phyloP scores from a whole-genome alignment of 148 eudicot genomes.

The Arbutus unedo region DNA sequence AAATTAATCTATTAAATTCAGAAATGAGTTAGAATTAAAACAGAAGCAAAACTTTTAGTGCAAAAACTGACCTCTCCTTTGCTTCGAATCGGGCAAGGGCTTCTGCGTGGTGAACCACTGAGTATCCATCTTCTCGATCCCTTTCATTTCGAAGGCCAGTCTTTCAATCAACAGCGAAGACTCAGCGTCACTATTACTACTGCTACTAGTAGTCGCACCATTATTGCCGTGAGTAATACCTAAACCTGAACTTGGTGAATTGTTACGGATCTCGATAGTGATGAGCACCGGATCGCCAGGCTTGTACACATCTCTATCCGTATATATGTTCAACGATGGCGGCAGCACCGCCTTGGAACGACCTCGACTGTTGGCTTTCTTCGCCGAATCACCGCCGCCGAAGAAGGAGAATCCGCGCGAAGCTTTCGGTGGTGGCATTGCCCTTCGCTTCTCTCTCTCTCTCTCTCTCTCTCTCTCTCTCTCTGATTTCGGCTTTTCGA shows the following conservation, averaged over 20 bases:
- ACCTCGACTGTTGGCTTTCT: background rate
- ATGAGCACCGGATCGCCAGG: conserved; percentile 73
- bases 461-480: background rate
- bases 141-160: conserved; percentile 69
- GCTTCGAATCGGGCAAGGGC: conserved; percentile 44
- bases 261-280: conserved; percentile 55
- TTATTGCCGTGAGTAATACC: background rate
- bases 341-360: conserved; percentile 16
- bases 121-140: conserved; percentile 78
- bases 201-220: background rate
- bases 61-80: conserved; percentile 46
- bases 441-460: background rate
- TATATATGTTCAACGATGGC: conserved; percentile 49
- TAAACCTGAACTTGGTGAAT: background rate
- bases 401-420: conserved; percentile 62
- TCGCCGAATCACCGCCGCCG: conserved; percentile 33
- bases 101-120: conserved; percentile 81
- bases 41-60: too few relatives aligned
- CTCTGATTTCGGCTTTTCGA: background rate
- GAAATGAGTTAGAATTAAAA: background rate
- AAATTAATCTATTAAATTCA: background rate
- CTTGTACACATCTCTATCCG: conserved; percentile 69
- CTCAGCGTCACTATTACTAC: background rate
- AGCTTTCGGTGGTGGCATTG: conserved; percentile 46
- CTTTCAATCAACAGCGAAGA: conserved; percentile 55